Evolutionary conservation across 2,329 filamentous ascomycete genomes (phyloP), one percentile per base, ranked within the genome.

Genomic region (Hymenoscyphus infarciens): DNA sequence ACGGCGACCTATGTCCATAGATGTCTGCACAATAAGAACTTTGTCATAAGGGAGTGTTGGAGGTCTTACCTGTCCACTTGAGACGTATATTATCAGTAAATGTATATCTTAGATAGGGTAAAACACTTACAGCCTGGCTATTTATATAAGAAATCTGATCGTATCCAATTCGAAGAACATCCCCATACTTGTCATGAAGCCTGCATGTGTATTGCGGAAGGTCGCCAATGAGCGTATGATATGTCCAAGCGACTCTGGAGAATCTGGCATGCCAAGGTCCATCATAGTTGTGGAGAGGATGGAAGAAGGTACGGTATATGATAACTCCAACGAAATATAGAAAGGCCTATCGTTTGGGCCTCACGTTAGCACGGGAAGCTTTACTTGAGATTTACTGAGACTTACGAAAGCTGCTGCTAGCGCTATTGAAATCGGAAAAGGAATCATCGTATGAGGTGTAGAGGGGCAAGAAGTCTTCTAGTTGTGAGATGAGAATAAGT

Each of bases 261-360:
- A 49, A 42, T 19, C 42, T 65, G 22, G 66, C 62, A 8, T 29
- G 33, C 11, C 63, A 66, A 11, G 68, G 68, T 8, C 68, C 68
- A 2, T 68, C 68, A 38, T 61, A 67, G 3, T 55, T 60, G 22
- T 64, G 62, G 19, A 69, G 64, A 7, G 65, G 67, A 56, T 70
- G 68, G 52, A 70, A 64, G 63, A 56, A 63, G 49, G 22, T 19
- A 15, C 57, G 49, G 39, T 57, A 58, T 3, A 63, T 16, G 7
- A 25, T 19, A 11, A 19, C 5, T 3, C 8, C 10, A 6, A 42
- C 11, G 56, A 15, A 25, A 22, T 52, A 52, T 13, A 52, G 19
- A 52, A 52, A 25, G 45, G 22, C 2, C 45, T 52, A 22, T 11
- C 25, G 45, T 52, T 22, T 11, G 19, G 3, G 19, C 19, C 25